phyloP scores from a whole-genome alignment of 2,329 filamentous ascomycete species.

The Botryosphaeria dothidea region DNA sequence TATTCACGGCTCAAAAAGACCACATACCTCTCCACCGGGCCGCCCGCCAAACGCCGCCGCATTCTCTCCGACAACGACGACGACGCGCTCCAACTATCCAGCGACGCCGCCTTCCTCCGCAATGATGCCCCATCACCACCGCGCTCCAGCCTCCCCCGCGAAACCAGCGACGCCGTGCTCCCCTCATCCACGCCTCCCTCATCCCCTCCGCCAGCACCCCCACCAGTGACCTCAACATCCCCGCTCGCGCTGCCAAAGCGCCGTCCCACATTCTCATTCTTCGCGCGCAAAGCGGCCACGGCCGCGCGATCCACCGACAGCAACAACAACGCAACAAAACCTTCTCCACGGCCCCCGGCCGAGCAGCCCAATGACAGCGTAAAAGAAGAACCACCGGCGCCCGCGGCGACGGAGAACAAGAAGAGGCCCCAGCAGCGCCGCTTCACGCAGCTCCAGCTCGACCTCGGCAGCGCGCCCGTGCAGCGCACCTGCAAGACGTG shows the following conservation, averaged over 20 bases:
- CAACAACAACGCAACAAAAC: neutral
- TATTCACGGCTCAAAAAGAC: constrained; percentile 39
- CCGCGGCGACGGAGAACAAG: neutral
- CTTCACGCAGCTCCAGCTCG: constrained; percentile 62
- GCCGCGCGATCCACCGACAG: neutral
- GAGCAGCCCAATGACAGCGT: neutral
- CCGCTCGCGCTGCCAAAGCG: constrained; percentile 44
- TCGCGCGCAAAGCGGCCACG: constrained; percentile 35
- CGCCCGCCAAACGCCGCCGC: constrained; percentile 39
- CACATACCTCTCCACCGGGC: constrained; percentile 32
- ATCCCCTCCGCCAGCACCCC: constrained; percentile 46
- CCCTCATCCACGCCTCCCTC: constrained; percentile 12
- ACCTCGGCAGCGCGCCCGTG: constrained; percentile 56
- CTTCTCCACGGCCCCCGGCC: neutral
- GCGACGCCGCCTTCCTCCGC: neutral
- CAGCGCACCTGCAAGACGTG: constrained; percentile 61
- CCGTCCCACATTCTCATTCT: constrained; percentile 49
- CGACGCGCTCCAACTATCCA: neutral
- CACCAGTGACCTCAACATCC: constrained; percentile 44
- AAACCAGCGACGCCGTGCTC: neutral
- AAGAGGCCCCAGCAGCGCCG: constrained; percentile 25
- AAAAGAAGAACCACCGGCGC: neutral
- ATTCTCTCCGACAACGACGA: constrained; percentile 21
- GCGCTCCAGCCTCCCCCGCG: constrained; percentile 29
- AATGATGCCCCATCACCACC: constrained; percentile 20